Conservation (phyloP, 116 monocot species). For the Phalaenopsis hybrid region DNA sequence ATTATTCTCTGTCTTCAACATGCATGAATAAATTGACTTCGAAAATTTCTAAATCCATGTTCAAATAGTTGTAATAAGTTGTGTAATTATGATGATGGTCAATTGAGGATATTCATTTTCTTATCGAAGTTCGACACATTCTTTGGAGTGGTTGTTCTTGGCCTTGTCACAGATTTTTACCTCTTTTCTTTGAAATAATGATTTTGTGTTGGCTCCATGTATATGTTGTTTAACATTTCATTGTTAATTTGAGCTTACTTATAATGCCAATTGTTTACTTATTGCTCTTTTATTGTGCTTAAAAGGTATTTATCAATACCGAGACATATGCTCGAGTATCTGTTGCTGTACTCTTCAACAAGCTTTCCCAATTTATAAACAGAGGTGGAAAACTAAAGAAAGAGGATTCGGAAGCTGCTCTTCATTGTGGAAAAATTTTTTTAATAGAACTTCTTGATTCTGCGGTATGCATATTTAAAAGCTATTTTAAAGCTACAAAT, state of each 20-base stretch:
- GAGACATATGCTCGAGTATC: slow-evolving; percentile 85
- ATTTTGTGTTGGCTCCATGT: background rate
- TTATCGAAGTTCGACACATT: no score
- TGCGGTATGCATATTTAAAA: slow-evolving; percentile 38
- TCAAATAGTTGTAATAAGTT: no score
- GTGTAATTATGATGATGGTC: no score
- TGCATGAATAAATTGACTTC: no score
- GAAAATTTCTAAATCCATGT: no score
- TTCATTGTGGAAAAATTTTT: slow-evolving; percentile 59
- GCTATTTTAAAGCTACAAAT: background rate
- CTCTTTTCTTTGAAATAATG: background rate
- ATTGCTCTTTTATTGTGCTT: background rate
- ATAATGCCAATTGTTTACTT: background rate
- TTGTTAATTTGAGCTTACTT: background rate
- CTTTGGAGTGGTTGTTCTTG: background rate
- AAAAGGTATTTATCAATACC: slow-evolving; percentile 84
- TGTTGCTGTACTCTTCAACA: slow-evolving; percentile 77
- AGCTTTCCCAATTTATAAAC: slow-evolving; percentile 26
- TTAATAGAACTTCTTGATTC: slow-evolving; percentile 68
- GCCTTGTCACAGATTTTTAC: background rate
- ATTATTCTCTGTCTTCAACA: no score
- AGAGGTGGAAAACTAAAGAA: slow-evolving; percentile 14
- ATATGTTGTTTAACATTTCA: background rate
- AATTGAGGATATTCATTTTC: no score
- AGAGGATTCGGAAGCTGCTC: slow-evolving; percentile 39